Evolutionary conservation across 2,329 filamentous ascomycete genomes (phyloP), one percentile per base, ranked within the genome.

Genomic region (Hymenoscyphus salicellus): DNA sequence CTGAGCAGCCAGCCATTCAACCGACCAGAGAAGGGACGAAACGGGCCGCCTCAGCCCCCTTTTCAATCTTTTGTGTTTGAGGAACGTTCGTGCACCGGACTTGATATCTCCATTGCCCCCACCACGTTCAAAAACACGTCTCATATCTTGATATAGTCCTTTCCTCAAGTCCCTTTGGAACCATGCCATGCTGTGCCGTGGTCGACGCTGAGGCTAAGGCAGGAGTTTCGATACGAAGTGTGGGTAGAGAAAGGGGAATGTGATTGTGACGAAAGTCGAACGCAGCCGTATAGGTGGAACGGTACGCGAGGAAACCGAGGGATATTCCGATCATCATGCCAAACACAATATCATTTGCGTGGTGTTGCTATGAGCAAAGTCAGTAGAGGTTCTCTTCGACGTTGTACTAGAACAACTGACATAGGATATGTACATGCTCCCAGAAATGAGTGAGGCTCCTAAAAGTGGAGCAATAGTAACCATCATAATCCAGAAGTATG

Each of bases 401-500:
- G n/a, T 41, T 11, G 60, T 38, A 11, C n/a, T 16, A 1, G 4
- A n/a, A 28, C 28, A n/a, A 63, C 68, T 61, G 57, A 72, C 70
- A 64, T 72, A 64, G 26, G 68, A 64, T 82, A 71, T 90, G 84
- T 66, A 91, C 89, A 4, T 87, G 88, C 20, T 91, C 76, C 0
- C 86, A 83, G 17, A 87, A 86, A 6, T 83, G 86, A 62, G 90
- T 88, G 16, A 91, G 77, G 28, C 80, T 79, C 85, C 86, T 0
- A 92, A 82, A 1, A 92, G 75, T 0, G 89, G 89, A 0, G 84
- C 80, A 71, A 89, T 88, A 23, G 86, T 78, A 28, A 80, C 81
- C 33, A 88, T 79, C n/a, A 91, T 77, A 77, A 90, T 90, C 88
- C 88, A 91, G 81, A 90, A 85, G 28, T 85, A 79, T 0, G 89